A percentile compares a stretch with the other conserved stretches of the same genome.
phyloP scores from a whole-genome alignment of 306 rosid genomes.

The Hylodesmum podocarpum region DNA sequence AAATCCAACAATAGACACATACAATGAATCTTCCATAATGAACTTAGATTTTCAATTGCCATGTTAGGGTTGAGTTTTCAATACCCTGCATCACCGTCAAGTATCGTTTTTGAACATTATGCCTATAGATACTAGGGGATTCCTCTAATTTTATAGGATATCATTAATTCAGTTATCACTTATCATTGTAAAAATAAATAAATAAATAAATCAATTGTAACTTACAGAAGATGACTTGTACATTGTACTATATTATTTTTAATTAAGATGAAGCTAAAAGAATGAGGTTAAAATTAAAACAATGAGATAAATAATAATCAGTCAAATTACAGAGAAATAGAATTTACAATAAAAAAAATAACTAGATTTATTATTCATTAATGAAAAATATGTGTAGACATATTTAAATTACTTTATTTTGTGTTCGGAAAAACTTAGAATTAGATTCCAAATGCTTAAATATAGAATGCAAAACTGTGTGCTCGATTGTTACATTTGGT shows the following conservation, averaged over 20 bases:
- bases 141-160: background rate
- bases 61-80: conserved; percentile 8
- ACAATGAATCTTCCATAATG: conserved; percentile 15
- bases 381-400: no score
- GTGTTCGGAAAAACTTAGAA: background rate
- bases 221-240: background rate
- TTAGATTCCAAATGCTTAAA: background rate
- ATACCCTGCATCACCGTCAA: background rate
- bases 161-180: background rate
- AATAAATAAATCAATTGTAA: background rate
- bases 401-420: background rate
- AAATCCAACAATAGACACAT: background rate
- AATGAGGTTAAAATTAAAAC: background rate
- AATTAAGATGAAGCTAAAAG: background rate
- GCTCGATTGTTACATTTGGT: background rate
- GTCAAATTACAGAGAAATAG: background rate
- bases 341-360: background rate
- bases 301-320: background rate
- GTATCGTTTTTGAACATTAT: background rate
- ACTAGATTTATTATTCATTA: background rate
- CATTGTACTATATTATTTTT: background rate
- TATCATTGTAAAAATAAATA: background rate
- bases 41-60: background rate
- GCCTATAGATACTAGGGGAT: background rate
- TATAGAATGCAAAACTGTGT: background rate